phyloP scores from a whole-genome alignment of 768 basidiomycete species.

The Termitomyces eurrhizus region DNA sequence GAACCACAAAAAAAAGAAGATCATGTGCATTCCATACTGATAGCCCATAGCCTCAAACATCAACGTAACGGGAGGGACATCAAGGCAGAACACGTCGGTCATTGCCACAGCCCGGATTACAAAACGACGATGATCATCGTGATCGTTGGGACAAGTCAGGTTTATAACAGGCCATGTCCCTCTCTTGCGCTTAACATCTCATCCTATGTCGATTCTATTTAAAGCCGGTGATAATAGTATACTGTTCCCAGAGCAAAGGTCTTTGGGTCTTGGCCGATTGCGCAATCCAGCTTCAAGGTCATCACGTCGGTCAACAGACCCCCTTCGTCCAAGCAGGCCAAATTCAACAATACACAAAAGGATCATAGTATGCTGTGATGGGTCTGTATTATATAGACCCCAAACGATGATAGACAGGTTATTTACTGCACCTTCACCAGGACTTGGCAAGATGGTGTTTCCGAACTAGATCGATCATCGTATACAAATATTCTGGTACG shows the following conservation, averaged over 20 bases:
- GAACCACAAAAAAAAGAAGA: background rate
- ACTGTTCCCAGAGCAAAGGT: background rate
- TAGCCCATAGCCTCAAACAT: no score
- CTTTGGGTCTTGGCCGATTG: background rate
- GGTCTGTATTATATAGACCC: conserved; percentile 36
- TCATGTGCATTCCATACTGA: background rate
- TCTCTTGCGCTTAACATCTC: background rate
- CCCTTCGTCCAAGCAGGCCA: conserved; percentile 17
- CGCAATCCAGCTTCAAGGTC: conserved; percentile 9
- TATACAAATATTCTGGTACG: conserved; percentile 58
- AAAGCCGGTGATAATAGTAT: conserved; percentile 2
- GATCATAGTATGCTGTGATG: conserved; percentile 73
- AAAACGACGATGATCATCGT: conserved; percentile 1
- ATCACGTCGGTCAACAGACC: conserved; percentile 32
- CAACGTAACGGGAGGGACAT: no score
- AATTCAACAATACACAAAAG: conserved; percentile 41
- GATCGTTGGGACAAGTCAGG: conserved; percentile 4
- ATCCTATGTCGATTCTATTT: conserved; percentile 8
- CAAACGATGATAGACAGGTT: background rate
- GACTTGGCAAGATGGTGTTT: conserved; percentile 70
- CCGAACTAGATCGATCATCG: conserved; percentile 35
- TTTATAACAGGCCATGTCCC: background rate
- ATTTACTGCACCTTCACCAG: conserved; percentile 26
- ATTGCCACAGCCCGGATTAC: background rate
- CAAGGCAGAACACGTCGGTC: background rate